Conservation (phyloP, 2,329 filamentous ascomycete genomes). For the Trichoderma asperellum region DNA sequence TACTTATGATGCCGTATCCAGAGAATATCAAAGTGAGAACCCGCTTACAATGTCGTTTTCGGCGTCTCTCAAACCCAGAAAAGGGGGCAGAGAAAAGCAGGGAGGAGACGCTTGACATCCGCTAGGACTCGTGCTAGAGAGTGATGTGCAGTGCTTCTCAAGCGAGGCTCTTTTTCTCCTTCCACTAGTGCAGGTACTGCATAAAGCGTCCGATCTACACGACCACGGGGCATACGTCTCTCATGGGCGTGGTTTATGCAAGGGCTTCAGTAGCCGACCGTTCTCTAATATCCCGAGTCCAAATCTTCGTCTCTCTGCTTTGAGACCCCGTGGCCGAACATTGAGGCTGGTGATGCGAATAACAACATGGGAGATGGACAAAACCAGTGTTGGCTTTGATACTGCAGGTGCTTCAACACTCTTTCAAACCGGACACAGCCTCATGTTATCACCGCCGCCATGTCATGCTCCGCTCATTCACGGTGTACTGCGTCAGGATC, state of each 20-base stretch:
- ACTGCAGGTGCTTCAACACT: background rate
- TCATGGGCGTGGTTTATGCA: conserved; percentile 12
- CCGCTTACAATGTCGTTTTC: background rate
- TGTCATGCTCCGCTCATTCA: conserved; percentile 18
- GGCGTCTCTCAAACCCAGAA: background rate
- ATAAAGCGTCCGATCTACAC: conserved; percentile 15
- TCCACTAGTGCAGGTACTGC: conserved; percentile 26
- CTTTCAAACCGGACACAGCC: background rate
- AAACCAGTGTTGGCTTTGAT: background rate
- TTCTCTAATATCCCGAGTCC: background rate
- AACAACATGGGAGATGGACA: background rate
- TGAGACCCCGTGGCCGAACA: background rate
- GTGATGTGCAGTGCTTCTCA: conserved; percentile 24
- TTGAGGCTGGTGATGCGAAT: too few relatives aligned
- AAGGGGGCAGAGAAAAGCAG: background rate
- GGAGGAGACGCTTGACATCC: conserved; percentile 4
- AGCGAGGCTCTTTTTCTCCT: conserved; percentile 6
- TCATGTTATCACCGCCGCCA: background rate
- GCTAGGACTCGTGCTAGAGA: conserved; percentile 11
- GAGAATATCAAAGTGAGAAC: background rate
- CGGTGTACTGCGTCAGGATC: conserved; percentile 21
- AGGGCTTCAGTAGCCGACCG: background rate
- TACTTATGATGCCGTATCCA: background rate
- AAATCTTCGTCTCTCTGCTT: background rate
- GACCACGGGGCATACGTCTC: background rate